phyloP scores from a whole-genome alignment of 2,329 filamentous ascomycete species.

The Hypocrella siamensis region DNA sequence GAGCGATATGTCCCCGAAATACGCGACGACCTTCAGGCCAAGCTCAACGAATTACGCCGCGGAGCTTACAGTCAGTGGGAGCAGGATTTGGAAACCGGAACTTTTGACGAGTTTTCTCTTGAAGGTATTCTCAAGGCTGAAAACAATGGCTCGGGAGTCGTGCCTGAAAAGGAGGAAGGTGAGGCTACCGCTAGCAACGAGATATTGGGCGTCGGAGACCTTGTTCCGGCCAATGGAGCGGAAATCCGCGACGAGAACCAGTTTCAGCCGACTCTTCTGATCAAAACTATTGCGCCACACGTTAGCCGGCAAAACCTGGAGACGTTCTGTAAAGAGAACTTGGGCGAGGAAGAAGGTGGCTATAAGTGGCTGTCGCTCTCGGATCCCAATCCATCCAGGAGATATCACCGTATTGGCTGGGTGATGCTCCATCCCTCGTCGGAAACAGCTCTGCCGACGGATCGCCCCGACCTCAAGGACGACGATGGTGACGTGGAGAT shows the following conservation, averaged over 20 bases:
- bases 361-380: slow-evolving; percentile 94
- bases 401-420: slow-evolving; percentile 96
- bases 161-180: slow-evolving; percentile 88
- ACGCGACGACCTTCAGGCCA: slow-evolving; percentile 55
- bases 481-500: slow-evolving; percentile 44
- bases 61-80: slow-evolving; percentile 78
- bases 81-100: slow-evolving; percentile 65
- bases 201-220: slow-evolving; percentile 79
- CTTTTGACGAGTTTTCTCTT: slow-evolving; percentile 87
- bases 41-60: slow-evolving; percentile 66
- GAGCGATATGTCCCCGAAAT: slow-evolving; percentile 84
- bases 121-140: slow-evolving; percentile 91
- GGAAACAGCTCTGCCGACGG: slow-evolving; percentile 47
- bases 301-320: slow-evolving; percentile 90
- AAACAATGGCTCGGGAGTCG: slow-evolving; percentile 69
- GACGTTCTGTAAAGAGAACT: slow-evolving; percentile 82
- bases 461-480: slow-evolving; percentile 59
- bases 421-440: slow-evolving; percentile 80
- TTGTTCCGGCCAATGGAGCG: slow-evolving; percentile 68
- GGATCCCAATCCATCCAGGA: slow-evolving; percentile 91
- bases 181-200: slow-evolving; percentile 86
- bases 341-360: slow-evolving; percentile 79
- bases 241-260: slow-evolving; percentile 83
- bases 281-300: slow-evolving; percentile 95
- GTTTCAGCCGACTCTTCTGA: slow-evolving; percentile 79